These are phyloP conservation scores for Oryza longistaminata DNA, from an alignment of 176 grass and related monocot species.

Conservation along the genomic window DNA sequence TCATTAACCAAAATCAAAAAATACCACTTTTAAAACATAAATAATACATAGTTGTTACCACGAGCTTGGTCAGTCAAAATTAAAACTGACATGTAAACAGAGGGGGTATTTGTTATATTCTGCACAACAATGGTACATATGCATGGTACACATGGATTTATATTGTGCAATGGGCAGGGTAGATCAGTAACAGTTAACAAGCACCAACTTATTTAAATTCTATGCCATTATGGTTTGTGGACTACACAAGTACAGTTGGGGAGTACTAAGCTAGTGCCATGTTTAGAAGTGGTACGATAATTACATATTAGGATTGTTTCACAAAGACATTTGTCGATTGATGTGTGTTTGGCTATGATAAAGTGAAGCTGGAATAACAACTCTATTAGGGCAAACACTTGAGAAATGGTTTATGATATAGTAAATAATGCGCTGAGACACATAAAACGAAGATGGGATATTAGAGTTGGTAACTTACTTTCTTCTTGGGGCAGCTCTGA, in stretches of 20 bases:
- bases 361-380: not conserved
- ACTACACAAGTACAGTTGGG: not conserved
- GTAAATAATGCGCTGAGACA: not conserved
- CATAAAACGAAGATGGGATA: slow-evolving; percentile 16
- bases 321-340: not conserved
- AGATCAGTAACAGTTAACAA: not conserved
- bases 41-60: not conserved
- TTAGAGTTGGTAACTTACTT: slow-evolving; percentile 69
- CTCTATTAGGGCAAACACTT: not conserved
- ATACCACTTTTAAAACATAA: not conserved
- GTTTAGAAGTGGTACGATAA: slow-evolving; percentile 3
- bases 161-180: not conserved
- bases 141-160: not conserved
- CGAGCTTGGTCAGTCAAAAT: not conserved
- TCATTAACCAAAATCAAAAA: not conserved
- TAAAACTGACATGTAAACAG: not conserved
- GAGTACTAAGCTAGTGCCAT: not conserved
- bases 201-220: slow-evolving; percentile 14
- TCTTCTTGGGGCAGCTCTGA: slow-evolving; percentile 92
- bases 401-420: not conserved
- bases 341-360: not conserved
- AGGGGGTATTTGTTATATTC: not conserved
- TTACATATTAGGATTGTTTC: not conserved
- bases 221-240: not conserved
- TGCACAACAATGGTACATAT: not conserved